Evolutionary conservation across 805 yeast species (phyloP).

Genomic region (Sugiyamaella floridensis): DNA sequence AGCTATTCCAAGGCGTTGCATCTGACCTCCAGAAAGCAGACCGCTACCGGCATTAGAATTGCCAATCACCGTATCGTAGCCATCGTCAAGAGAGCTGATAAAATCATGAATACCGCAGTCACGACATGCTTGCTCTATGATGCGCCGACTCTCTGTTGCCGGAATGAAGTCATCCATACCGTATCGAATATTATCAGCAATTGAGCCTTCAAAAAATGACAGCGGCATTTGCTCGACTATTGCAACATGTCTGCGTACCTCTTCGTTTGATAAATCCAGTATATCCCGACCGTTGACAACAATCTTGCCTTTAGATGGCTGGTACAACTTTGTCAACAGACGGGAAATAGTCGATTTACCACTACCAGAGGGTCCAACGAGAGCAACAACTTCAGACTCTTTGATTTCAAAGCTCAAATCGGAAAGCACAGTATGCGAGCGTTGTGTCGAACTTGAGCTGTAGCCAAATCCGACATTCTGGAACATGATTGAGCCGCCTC

Average conservation of each 20-base stretch:
- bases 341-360: constrained; percentile 79
- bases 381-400: constrained; percentile 49
- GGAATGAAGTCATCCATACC: constrained; percentile 25
- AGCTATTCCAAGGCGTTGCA: constrained; percentile 78
- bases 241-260: constrained; percentile 49
- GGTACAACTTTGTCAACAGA: constrained; percentile 50
- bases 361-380: constrained; percentile 82
- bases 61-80: constrained; percentile 54
- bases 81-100: constrained; percentile 46
- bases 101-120: constrained; percentile 47
- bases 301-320: constrained; percentile 35
- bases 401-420: constrained; percentile 39
- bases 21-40: constrained; percentile 80
- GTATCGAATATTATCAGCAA: constrained; percentile 63
- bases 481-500: constrained; percentile 32
- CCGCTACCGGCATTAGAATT: constrained; percentile 33
- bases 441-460: background rate
- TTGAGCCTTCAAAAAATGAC: constrained; percentile 61
- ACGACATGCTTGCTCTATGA: constrained; percentile 37
- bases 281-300: constrained; percentile 45
- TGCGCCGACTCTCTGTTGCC: background rate
- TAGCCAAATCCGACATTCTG: constrained; percentile 39
- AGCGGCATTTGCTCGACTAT: constrained; percentile 71
- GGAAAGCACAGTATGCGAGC: constrained; percentile 32
- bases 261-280: constrained; percentile 37